Evolutionary conservation across 495 filamentous ascomycete genomes (phyloP).

Genomic region (Pseudevernia furfuracea): DNA sequence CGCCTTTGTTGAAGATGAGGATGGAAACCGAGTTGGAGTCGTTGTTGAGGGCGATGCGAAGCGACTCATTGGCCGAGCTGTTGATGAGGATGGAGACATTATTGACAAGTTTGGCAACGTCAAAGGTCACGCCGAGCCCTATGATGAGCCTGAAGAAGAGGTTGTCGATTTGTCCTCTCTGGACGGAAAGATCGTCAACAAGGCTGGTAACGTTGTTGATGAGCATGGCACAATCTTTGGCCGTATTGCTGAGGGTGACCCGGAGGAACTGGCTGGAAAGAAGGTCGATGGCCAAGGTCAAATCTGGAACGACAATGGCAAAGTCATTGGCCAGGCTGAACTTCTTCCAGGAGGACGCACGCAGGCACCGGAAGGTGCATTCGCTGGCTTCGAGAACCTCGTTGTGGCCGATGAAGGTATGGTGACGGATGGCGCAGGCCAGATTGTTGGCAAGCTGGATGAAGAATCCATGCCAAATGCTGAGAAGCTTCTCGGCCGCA

Average conservation of each 20-base stretch:
- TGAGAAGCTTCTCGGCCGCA: slow-evolving; percentile 62
- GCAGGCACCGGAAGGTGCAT: slow-evolving; percentile 65
- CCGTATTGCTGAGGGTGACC: slow-evolving; percentile 65
- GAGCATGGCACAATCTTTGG: slow-evolving; percentile 64
- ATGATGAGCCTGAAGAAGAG: slow-evolving; percentile 51
- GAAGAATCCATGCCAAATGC: slow-evolving; percentile 52
- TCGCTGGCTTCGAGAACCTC: slow-evolving; percentile 66
- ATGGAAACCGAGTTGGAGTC: slow-evolving; percentile 61
- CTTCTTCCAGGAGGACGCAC: slow-evolving; percentile 67
- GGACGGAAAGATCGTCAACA: slow-evolving; percentile 80
- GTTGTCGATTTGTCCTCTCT: slow-evolving; percentile 58
- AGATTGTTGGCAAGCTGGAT: slow-evolving; percentile 64
- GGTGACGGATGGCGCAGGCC: slow-evolving; percentile 51
- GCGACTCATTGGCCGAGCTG: slow-evolving; percentile 62
- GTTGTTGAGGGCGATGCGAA: slow-evolving; percentile 71
- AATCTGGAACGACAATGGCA: slow-evolving; percentile 72
- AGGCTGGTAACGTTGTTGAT: slow-evolving; percentile 77
- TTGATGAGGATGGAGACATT: slow-evolving; percentile 80
- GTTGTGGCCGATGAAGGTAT: slow-evolving; percentile 72
- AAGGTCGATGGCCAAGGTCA: slow-evolving; percentile 78
- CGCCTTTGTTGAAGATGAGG: slow-evolving; percentile 61
- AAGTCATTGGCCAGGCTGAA: slow-evolving; percentile 70
- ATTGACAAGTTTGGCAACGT: slow-evolving; percentile 72
- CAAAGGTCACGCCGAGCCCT: slow-evolving; percentile 68
- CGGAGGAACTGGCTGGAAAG: slow-evolving; percentile 60